These are phyloP conservation scores for Amphichorda felina DNA, from an alignment of 2,329 filamentous ascomycete species.

Conservation along the genomic window DNA sequence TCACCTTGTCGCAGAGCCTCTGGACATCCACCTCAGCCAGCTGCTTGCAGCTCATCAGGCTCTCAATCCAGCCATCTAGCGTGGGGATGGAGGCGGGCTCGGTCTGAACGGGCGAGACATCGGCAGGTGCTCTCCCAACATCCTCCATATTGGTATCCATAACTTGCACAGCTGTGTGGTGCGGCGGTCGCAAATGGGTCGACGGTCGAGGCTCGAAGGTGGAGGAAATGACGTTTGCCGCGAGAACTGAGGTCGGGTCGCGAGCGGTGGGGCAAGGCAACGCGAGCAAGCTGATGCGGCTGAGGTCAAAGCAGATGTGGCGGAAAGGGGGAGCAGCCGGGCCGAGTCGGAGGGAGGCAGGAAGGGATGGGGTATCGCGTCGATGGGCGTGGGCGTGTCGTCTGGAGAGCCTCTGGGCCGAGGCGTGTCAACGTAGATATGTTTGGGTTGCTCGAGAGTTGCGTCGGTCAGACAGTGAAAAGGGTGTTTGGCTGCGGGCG, in stretches of 20 bases:
- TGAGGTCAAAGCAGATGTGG: neutral
- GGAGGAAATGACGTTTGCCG: constrained; percentile 11
- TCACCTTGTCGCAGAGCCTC: constrained; percentile 93
- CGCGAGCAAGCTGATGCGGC: no score
- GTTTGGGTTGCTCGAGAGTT: no score
- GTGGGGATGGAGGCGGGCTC: constrained; percentile 88
- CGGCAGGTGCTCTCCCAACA: constrained; percentile 74
- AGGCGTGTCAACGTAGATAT: no score
- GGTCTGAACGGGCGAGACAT: constrained; percentile 56
- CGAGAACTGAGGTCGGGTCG: constrained; percentile 1
- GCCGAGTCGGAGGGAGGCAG: no score
- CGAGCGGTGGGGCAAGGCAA: constrained; percentile 4
- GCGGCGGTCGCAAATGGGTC: no score
- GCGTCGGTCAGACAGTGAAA: no score
- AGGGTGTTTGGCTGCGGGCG: no score
- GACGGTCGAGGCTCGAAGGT: neutral
- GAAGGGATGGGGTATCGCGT: no score
- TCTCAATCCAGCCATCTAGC: constrained; percentile 97
- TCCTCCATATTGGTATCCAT: constrained; percentile 99
- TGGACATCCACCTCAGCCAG: constrained; percentile 89
- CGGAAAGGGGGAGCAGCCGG: neutral
- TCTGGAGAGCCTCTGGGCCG: no score
- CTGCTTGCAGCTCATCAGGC: constrained; percentile 97
- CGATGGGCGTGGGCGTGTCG: no score
- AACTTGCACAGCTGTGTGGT: constrained; percentile 1